Percentiles rank a stretch among this genome's conserved stretches.
Conservation (phyloP, 352 stramenopile genomes). For the Phytophthora constricta region DNA sequence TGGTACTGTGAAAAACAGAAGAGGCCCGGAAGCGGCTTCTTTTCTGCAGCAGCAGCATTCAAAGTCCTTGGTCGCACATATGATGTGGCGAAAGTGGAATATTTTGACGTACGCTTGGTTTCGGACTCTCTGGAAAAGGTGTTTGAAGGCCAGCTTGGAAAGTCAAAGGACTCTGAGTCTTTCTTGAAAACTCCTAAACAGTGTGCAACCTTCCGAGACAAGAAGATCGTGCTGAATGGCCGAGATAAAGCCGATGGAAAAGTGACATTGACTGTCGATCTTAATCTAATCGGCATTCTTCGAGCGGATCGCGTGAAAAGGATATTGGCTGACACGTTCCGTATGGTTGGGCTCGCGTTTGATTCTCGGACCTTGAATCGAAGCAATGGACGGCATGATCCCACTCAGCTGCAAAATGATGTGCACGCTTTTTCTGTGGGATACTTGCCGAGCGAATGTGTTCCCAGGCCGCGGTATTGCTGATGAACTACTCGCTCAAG, state of each 20-base stretch:
- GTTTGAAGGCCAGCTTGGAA: constrained; percentile 53
- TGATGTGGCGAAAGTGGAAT: constrained; percentile 58
- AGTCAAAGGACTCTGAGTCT: constrained; percentile 12
- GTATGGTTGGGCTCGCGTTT: constrained; percentile 66
- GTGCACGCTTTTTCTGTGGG: constrained; percentile 61
- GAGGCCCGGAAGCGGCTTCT: background rate
- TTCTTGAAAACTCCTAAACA: constrained; percentile 37
- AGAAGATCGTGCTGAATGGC: constrained; percentile 51
- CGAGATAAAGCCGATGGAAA: constrained; percentile 47
- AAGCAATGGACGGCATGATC: constrained; percentile 9
- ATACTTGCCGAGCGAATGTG: constrained; percentile 54
- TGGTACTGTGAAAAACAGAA: background rate
- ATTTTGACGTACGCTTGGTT: constrained; percentile 60
- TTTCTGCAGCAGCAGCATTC: constrained; percentile 1
- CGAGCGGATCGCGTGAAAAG: constrained; percentile 54
- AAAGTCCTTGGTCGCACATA: constrained; percentile 64
- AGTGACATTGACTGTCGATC: constrained; percentile 45
- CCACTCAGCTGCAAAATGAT: constrained; percentile 24
- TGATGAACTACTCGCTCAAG: constrained; percentile 52
- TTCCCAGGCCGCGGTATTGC: constrained; percentile 39
- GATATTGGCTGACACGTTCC: constrained; percentile 69
- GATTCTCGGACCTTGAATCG: constrained; percentile 55
- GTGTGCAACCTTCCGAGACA: constrained; percentile 30
- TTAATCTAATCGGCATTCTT: constrained; percentile 59
- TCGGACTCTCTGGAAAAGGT: constrained; percentile 38